Percentiles rank a stretch among this genome's conserved stretches.
Evolutionary conservation across 495 filamentous ascomycete genomes (phyloP).

Genomic region (Penicillium silybi): DNA sequence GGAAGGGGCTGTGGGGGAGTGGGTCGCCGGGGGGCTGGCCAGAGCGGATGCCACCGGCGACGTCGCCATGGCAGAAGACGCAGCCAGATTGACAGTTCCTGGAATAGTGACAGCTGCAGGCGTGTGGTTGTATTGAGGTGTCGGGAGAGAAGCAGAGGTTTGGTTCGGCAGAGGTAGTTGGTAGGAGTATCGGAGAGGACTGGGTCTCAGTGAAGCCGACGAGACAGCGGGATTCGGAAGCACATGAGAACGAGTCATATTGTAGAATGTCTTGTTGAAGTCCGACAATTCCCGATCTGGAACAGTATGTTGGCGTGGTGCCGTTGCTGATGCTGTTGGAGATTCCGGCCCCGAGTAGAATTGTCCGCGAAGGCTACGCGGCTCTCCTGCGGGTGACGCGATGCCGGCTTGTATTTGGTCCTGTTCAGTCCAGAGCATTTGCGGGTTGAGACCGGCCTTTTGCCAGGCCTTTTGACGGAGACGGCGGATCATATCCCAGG

Average conservation of each 20-base stretch:
- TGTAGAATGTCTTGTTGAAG: slow-evolving; percentile 38
- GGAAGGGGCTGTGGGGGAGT: slow-evolving; percentile 5
- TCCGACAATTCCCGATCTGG: slow-evolving; percentile 23
- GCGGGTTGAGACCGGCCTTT: slow-evolving; percentile 44
- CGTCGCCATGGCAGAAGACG: neutral
- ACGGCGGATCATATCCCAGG: slow-evolving; percentile 52
- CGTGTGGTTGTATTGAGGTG: slow-evolving; percentile 12
- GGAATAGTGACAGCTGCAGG: slow-evolving; percentile 9
- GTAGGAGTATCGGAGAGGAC: slow-evolving; percentile 25
- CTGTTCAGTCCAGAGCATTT: slow-evolving; percentile 46
- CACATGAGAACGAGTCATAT: slow-evolving; percentile 36
- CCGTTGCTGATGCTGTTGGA: neutral
- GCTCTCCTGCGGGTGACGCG: slow-evolving; percentile 22
- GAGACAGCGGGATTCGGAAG: slow-evolving; percentile 18
- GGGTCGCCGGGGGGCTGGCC: slow-evolving; percentile 8
- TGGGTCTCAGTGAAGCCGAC: slow-evolving; percentile 19
- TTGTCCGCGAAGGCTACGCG: slow-evolving; percentile 7
- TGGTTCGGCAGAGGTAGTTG: slow-evolving; percentile 16
- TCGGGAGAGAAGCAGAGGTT: slow-evolving; percentile 7
- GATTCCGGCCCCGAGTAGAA: slow-evolving; percentile 12
- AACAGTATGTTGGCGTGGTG: neutral
- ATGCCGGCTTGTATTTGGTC: slow-evolving; percentile 41
- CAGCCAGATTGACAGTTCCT: neutral
- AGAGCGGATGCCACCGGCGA: slow-evolving; percentile 10
- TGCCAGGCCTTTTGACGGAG: slow-evolving; percentile 51